Conservation (phyloP, 2,329 filamentous ascomycete genomes). For the Botryotinia globosa region DNA sequence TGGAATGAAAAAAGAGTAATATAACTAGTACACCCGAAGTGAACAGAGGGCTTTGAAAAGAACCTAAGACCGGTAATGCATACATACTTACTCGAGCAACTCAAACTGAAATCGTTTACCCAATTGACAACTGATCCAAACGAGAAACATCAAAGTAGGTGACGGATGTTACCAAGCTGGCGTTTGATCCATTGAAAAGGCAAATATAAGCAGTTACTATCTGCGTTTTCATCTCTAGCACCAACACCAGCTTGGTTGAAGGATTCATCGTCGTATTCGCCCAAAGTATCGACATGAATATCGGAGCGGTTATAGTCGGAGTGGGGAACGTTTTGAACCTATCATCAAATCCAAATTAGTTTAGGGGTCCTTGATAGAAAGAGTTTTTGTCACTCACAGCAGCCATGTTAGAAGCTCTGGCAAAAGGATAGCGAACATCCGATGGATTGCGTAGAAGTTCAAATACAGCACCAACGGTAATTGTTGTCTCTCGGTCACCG, state of each 20-base stretch:
- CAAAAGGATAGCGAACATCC: not conserved
- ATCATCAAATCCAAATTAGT: not conserved
- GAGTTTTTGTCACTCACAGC: not conserved
- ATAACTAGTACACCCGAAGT: not conserved
- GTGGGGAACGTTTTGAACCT: not conserved
- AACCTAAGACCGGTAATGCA: not conserved
- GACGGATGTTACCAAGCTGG: not conserved
- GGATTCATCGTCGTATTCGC: not conserved
- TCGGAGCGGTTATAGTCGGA: not conserved
- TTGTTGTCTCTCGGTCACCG: not conserved
- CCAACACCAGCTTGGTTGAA: not conserved
- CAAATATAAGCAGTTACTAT: not conserved
- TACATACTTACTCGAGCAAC: not conserved
- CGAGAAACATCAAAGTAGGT: not conserved
- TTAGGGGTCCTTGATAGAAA: not conserved
- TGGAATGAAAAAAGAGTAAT: not conserved
- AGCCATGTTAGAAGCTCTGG: conserved; percentile 7
- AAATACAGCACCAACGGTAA: not conserved
- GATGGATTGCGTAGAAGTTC: not conserved
- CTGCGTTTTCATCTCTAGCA: no score
- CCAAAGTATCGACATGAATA: not conserved
- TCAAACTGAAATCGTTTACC: not conserved
- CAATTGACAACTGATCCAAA: not conserved
- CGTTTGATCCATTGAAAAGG: not conserved
- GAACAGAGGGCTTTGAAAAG: not conserved